These are phyloP conservation scores for Neopestalotiopsis sp. DNA, from an alignment of 2,329 filamentous ascomycete genomes.

Conservation along the genomic window DNA sequence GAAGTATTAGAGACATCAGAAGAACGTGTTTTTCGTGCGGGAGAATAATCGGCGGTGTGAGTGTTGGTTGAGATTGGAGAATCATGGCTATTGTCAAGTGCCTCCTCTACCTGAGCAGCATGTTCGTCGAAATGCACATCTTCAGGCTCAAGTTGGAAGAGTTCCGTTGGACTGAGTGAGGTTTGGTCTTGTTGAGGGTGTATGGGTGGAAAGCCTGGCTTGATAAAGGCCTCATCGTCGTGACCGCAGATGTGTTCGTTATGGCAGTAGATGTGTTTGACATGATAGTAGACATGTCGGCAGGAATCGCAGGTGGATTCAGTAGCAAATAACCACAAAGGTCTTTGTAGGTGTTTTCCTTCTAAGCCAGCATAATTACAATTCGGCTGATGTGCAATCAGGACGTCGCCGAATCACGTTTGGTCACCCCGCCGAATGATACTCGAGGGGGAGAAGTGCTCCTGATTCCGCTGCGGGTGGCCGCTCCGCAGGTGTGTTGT, in stretches of 20 bases:
- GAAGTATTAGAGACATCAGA: background rate
- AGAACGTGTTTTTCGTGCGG: background rate
- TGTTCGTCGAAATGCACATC: background rate
- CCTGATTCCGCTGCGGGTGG: too few relatives aligned
- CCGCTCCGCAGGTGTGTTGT: too few relatives aligned
- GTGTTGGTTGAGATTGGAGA: background rate
- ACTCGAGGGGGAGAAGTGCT: too few relatives aligned
- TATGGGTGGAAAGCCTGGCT: background rate
- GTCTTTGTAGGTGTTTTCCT: too few relatives aligned
- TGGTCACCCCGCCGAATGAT: too few relatives aligned
- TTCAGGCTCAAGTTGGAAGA: background rate
- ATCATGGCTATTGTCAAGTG: background rate
- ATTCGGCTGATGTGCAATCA: too few relatives aligned
- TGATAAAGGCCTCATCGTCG: background rate
- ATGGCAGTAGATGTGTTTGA: background rate
- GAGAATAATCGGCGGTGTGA: background rate
- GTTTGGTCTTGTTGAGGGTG: background rate
- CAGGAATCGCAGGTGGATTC: too few relatives aligned
- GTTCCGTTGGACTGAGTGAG: background rate
- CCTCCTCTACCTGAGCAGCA: background rate
- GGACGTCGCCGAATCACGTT: too few relatives aligned
- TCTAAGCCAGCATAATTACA: too few relatives aligned
- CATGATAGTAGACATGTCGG: too few relatives aligned
- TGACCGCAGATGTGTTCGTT: slow-evolving; percentile 5
- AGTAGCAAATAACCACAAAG: too few relatives aligned